Evolutionary conservation across 768 basidiomycete species (phyloP).

Genomic region (Rossbeevera mucosa): DNA sequence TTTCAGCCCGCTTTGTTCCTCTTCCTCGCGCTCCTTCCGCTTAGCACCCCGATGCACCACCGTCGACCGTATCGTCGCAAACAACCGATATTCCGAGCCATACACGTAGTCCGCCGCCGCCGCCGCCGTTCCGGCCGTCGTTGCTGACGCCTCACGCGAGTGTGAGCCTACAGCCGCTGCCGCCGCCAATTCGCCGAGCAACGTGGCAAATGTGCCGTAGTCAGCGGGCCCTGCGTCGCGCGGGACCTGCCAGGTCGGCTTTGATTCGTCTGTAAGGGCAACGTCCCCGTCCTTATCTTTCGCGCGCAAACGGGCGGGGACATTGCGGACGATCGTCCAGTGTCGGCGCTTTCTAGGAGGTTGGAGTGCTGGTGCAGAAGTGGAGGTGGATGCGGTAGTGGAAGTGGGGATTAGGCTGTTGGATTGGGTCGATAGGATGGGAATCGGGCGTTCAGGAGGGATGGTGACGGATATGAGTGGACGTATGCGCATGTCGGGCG

Average conservation of each 20-base stretch:
- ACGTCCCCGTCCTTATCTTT: slow-evolving; percentile 51
- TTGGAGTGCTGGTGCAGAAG: not conserved
- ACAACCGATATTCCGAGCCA: slow-evolving; percentile 18
- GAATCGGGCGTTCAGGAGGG: slow-evolving; percentile 17
- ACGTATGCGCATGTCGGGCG: slow-evolving; percentile 10
- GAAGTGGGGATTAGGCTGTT: not conserved
- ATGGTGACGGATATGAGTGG: slow-evolving; percentile 28
- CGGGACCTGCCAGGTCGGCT: slow-evolving; percentile 42
- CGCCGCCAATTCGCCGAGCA: not conserved
- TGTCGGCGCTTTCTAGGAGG: slow-evolving; percentile 42
- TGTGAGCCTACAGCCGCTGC: not conserved
- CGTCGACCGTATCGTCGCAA: slow-evolving; percentile 38
- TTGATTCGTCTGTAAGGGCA: slow-evolving; percentile 22
- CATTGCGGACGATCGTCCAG: slow-evolving; percentile 57
- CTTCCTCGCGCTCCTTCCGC: slow-evolving; percentile 15
- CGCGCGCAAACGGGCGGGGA: slow-evolving; percentile 41
- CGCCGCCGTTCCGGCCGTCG: not conserved
- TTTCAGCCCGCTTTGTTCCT: not conserved
- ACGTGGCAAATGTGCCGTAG: slow-evolving; percentile 48
- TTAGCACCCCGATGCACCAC: slow-evolving; percentile 24
- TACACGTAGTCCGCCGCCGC: slow-evolving; percentile 11
- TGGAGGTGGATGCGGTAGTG: not conserved
- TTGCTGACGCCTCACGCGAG: not conserved
- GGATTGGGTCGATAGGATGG: slow-evolving; percentile 14
- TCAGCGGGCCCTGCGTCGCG: slow-evolving; percentile 55